Conservation (phyloP, 1,139 yeast species). For the Debaryomyces udenii region DNA sequence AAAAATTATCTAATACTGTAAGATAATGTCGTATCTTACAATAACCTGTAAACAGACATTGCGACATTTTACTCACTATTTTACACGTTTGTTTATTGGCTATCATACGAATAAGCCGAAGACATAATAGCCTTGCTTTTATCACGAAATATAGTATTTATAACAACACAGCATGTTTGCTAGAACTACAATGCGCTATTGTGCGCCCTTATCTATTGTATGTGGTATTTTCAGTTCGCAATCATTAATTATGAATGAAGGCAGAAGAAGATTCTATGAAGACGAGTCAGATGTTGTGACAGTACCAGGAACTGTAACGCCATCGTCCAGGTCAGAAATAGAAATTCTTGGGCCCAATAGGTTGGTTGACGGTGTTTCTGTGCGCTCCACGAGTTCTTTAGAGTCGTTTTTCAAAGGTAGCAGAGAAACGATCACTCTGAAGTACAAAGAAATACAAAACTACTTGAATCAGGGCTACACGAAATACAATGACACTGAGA, state of each 20-base stretch:
- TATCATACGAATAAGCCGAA: not conserved
- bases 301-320: conserved; percentile 55
- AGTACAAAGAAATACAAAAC: conserved; percentile 20
- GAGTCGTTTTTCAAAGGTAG: conserved; percentile 52
- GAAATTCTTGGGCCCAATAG: conserved; percentile 46
- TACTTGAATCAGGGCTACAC: conserved; percentile 44
- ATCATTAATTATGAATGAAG: conserved; percentile 25
- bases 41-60: conserved; percentile 4
- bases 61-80: conserved; percentile 6
- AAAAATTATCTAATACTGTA: conserved; percentile 8
- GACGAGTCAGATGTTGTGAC: conserved; percentile 56
- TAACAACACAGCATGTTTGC: conserved; percentile 5
- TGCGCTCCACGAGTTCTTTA: conserved; percentile 53
- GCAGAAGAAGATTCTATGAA: conserved; percentile 60
- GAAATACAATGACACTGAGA: conserved; percentile 62
- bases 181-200: conserved; percentile 6
- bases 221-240: conserved; percentile 7
- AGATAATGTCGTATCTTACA: conserved; percentile 2
- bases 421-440: conserved; percentile 37
- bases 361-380: conserved; percentile 58
- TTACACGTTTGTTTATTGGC: conserved; percentile 9
- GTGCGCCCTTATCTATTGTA: conserved; percentile 7
- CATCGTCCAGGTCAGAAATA: conserved; percentile 53
- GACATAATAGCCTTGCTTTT: not conserved
- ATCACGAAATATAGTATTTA: not conserved